Percentiles rank a stretch among this genome's conserved stretches.
These are phyloP conservation scores for Trametes elegans DNA, from an alignment of 768 basidiomycete species.

Conservation along the genomic window DNA sequence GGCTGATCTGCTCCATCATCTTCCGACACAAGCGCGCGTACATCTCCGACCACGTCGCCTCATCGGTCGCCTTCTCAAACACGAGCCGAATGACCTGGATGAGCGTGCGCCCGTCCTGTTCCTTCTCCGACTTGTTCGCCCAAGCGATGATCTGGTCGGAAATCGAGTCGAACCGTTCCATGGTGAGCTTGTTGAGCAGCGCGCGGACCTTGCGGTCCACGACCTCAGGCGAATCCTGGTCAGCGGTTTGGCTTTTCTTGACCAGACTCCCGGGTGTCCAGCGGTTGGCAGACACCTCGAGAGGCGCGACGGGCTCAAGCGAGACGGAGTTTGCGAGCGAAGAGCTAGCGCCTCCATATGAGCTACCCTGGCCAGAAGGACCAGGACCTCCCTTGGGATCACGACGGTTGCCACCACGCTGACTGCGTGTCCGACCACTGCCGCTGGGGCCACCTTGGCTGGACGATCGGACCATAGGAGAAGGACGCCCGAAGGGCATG, in stretches of 20 bases:
- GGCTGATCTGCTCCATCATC: slow-evolving; percentile 92
- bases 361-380: slow-evolving; percentile 24
- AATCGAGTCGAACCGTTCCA: slow-evolving; percentile 96
- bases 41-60: slow-evolving; percentile 96
- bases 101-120: slow-evolving; percentile 90
- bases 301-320: slow-evolving; percentile 72
- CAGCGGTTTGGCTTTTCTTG: slow-evolving; percentile 41
- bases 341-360: slow-evolving; percentile 9
- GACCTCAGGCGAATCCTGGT: slow-evolving; percentile 70
- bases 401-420: slow-evolving; percentile 78
- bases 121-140: slow-evolving; percentile 91
- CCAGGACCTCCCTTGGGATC: slow-evolving; percentile 46
- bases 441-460: slow-evolving; percentile 49
- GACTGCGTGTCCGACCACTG: slow-evolving; percentile 68
- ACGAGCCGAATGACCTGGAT: slow-evolving; percentile 96
- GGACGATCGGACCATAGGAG: slow-evolving; percentile 61
- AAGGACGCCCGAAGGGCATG: slow-evolving; percentile 48
- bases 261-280: slow-evolving; percentile 56
- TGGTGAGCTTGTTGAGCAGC: slow-evolving; percentile 92
- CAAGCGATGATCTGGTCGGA: slow-evolving; percentile 92
- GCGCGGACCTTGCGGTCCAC: slow-evolving; percentile 93
- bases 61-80: slow-evolving; percentile 97
- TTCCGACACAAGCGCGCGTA: slow-evolving; percentile 93
- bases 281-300: slow-evolving; percentile 77
- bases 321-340: slow-evolving; percentile 28